Evolutionary conservation across 1,139 yeast genomes (phyloP).

Genomic region (Blastobotrys ciferrii): DNA sequence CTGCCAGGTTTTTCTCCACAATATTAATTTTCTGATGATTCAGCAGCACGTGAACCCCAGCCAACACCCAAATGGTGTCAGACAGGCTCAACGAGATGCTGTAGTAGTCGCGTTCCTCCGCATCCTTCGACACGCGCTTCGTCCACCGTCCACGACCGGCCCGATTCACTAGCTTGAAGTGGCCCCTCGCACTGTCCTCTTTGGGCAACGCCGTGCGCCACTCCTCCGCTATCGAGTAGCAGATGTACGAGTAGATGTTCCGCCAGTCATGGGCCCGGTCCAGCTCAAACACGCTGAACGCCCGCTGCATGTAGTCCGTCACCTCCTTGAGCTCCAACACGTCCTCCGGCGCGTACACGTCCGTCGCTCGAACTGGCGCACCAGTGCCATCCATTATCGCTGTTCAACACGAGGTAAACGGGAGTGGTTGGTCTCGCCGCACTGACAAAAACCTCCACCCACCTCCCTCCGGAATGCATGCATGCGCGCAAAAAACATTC

Average conservation of each 20-base stretch:
- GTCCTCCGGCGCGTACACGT: not conserved
- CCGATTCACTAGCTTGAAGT: not conserved
- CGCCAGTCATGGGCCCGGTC: not conserved
- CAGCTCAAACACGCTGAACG: not conserved
- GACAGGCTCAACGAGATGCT: not conserved
- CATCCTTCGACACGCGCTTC: not conserved
- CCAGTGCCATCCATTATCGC: too few species aligned
- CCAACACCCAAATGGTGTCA: slow-evolving; percentile 4
- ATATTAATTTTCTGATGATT: not conserved
- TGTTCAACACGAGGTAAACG: too few species aligned
- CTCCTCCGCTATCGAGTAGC: not conserved
- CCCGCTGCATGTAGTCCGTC: not conserved
- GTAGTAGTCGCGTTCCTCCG: not conserved
- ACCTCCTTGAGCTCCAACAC: not conserved
- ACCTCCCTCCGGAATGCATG: too few species aligned
- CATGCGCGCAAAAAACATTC: too few species aligned
- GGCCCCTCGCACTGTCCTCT: not conserved
- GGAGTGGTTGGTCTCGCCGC: too few species aligned
- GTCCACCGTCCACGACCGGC: not conserved
- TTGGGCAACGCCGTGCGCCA: not conserved
- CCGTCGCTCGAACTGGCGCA: too few species aligned
- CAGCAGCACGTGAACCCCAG: not conserved
- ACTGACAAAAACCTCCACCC: too few species aligned
- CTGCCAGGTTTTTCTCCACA: not conserved
- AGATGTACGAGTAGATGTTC: not conserved